Evolutionary conservation across 2,329 filamentous ascomycete species (phyloP).

Genomic region (Truncatella angustata): DNA sequence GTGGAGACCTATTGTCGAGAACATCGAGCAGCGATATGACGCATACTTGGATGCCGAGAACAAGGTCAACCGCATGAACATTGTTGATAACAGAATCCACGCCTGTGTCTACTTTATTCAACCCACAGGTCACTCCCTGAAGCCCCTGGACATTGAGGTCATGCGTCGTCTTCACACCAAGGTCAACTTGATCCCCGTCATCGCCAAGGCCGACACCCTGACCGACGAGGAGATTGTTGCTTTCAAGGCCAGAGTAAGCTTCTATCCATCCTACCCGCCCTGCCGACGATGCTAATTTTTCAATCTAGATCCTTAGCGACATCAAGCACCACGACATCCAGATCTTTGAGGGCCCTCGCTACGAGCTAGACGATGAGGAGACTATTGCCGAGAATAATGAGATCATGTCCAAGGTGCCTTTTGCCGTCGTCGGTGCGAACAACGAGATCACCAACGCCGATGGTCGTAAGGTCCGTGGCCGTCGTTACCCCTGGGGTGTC

Average conservation of each 20-base stretch:
- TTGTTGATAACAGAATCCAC: constrained; percentile 98
- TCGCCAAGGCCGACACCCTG: constrained; percentile 96
- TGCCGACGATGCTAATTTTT: no score
- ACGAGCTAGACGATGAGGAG: constrained; percentile 98
- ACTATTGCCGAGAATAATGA: constrained; percentile 99
- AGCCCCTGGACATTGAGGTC: constrained; percentile 97
- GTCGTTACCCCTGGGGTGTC: constrained; percentile 95
- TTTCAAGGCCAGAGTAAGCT: constrained; percentile 93
- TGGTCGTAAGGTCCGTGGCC: constrained; percentile 92
- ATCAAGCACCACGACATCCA: constrained; percentile 97
- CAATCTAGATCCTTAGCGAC: constrained; percentile 81
- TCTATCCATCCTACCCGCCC: no score
- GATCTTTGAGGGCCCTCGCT: constrained; percentile 97
- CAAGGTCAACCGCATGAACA: constrained; percentile 99
- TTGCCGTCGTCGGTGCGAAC: constrained; percentile 96
- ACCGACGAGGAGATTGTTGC: constrained; percentile 92
- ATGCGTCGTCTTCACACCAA: constrained; percentile 99
- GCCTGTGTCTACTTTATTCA: constrained; percentile 99
- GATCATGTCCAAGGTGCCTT: constrained; percentile 99
- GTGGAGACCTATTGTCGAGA: constrained; percentile 98
- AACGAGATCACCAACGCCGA: constrained; percentile 88
- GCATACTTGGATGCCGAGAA: constrained; percentile 99
- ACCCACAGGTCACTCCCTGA: constrained; percentile 95
- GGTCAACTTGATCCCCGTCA: constrained; percentile 99
- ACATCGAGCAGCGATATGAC: constrained; percentile 98